Evolutionary conservation across 441 rosid species (phyloP).

Genomic region (Kokia cookei): DNA sequence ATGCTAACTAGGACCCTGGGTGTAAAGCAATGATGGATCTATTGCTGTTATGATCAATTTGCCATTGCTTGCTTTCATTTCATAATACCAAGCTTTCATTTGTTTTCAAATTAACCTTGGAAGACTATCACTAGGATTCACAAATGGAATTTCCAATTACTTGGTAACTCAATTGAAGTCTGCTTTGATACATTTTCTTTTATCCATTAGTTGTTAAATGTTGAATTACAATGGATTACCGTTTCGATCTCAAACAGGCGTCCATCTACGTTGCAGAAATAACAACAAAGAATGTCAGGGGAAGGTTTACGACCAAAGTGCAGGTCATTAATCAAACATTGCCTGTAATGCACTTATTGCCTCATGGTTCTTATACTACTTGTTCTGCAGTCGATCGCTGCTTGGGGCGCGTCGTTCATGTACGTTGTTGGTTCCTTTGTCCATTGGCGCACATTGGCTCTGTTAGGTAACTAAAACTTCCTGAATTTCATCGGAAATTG

Average conservation of each 20-base stretch:
- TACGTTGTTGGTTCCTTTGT: constrained; percentile 45
- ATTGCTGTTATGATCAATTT: background rate
- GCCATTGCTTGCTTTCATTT: background rate
- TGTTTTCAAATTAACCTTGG: constrained; percentile 12
- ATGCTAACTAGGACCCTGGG: background rate
- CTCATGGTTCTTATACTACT: background rate
- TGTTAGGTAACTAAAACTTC: constrained; percentile 40
- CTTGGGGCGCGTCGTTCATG: constrained; percentile 17
- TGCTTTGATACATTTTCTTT: background rate
- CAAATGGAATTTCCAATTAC: constrained; percentile 17
- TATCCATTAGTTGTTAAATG: background rate
- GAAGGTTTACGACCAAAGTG: constrained; percentile 15
- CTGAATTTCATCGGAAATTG: background rate
- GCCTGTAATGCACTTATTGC: background rate
- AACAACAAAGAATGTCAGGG: constrained; percentile 27
- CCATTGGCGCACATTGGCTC: constrained; percentile 34
- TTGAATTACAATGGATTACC: background rate
- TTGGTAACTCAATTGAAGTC: constrained; percentile 4
- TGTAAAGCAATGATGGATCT: background rate
- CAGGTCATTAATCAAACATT: constrained; percentile 5
- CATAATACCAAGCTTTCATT: background rate
- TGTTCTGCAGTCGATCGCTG: background rate
- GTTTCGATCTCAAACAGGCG: constrained; percentile 10
- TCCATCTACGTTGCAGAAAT: constrained; percentile 34
- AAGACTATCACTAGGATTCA: constrained; percentile 22